A percentile compares a stretch with the other conserved stretches of the same genome.
These are phyloP conservation scores for Cryptosporidium viatorum DNA, from an alignment of 169 alveolate species.

Conservation along the genomic window DNA sequence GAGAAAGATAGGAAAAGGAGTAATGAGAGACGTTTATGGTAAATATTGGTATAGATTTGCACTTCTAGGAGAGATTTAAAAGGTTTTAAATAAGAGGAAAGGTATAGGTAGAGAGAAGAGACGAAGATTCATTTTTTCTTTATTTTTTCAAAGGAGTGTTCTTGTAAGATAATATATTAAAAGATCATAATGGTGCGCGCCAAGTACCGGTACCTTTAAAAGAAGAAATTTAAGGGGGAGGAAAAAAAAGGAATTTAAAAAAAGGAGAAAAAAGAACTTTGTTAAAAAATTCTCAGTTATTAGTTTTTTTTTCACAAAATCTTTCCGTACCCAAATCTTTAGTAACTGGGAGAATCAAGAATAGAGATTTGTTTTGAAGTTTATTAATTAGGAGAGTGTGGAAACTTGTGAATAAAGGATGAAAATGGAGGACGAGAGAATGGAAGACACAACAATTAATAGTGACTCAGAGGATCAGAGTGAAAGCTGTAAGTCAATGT, in stretches of 20 bases:
- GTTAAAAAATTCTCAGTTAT: neutral
- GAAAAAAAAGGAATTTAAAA: neutral
- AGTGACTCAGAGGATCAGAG: conserved; percentile 49
- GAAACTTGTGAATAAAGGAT: neutral
- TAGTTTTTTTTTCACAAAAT: neutral
- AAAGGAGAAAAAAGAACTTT: neutral
- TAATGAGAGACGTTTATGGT: neutral
- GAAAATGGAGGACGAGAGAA: conserved; percentile 31
- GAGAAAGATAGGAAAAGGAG: neutral
- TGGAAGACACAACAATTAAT: conserved; percentile 48
- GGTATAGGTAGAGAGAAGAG: neutral
- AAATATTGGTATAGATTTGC: neutral
- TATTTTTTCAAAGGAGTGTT: no score
- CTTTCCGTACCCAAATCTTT: neutral
- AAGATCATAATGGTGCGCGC: neutral
- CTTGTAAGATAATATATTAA: no score
- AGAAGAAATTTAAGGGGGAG: neutral
- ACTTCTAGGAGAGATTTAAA: neutral
- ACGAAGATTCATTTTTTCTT: no score
- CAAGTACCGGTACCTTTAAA: neutral
- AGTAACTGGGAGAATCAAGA: neutral
- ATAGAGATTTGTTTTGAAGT: neutral
- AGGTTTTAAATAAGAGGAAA: neutral
- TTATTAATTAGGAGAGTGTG: neutral
- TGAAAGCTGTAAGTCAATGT: conserved; percentile 34